Evolutionary conservation across 164 flowering plant genomes (phyloP), one percentile per base, ranked within the genome.

Genomic region (Nymphaea thermarum): DNA sequence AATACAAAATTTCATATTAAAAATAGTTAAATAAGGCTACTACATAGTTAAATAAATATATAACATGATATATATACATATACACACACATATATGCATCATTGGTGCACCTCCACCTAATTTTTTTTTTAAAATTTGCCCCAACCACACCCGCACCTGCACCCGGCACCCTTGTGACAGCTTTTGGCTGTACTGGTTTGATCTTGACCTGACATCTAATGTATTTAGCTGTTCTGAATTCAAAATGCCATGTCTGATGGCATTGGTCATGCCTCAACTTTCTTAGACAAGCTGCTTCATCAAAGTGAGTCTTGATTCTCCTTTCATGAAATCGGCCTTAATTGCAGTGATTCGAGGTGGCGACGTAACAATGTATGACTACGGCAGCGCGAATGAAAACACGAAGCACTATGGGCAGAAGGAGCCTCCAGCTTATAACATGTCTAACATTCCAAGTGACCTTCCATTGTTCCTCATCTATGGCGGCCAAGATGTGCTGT

Each of bases 381-480:
- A 93, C 36, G 81, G 79, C 0, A 66, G 72, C 5, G 73, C 45
- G 2, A 76, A 72, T 16, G 75, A 79, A 36, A 90, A 93, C 79
- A 73, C 61, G 78, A 67, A 81, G 43, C 92, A 84, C 62, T 88
- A 90, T 42, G 85, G 89, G 44, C 88, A 84, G 67, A 68, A 88
- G 5, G 80, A 71, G 17, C 95, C 98, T 66, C 92, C 98, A 0
- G 72, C 44, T 3, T 93, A 93, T 71, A 65, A 87, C 80, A 81
- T 90, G 83, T 57, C 83, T 5, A 82, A 72, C 74, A 84, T 92
- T 41, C 93, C 95, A 3, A 76, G 73, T 0, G 78, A 85, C 62
- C 43, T 92, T 60, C 98, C 98, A 25, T 80, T 92, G 8, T 88
- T 81, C 77, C 76, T 92, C 8, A 76, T 84, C 78, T 82, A 90